These are phyloP conservation scores for Phytophthora fragariae DNA, from an alignment of 352 stramenopile genomes.

Conservation along the genomic window DNA sequence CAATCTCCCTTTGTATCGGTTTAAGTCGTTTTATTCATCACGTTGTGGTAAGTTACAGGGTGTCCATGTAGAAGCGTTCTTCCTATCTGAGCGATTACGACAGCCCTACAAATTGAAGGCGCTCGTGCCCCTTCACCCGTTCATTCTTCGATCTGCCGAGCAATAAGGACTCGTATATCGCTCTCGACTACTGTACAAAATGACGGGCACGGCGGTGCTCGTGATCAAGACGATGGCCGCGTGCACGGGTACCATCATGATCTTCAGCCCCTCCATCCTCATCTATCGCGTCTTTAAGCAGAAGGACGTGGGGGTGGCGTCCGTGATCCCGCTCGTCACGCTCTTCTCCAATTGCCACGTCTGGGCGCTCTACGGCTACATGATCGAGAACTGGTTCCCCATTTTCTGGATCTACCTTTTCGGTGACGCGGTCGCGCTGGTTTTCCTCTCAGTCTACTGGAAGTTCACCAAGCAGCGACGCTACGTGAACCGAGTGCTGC, in stretches of 20 bases:
- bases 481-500: constrained; percentile 32
- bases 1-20: not conserved
- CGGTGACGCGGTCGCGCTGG: constrained; percentile 36
- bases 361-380: constrained; percentile 46
- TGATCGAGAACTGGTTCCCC: constrained; percentile 51
- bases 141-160: constrained; percentile 27
- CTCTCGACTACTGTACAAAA: constrained; percentile 14
- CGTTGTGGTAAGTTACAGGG: constrained; percentile 12
- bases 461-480: constrained; percentile 32
- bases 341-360: constrained; percentile 58
- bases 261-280: constrained; percentile 52
- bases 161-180: not conserved
- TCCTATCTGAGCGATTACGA: constrained; percentile 34
- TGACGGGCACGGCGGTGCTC: constrained; percentile 30
- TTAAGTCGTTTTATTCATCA: constrained; percentile 11
- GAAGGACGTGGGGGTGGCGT: constrained; percentile 49
- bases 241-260: constrained; percentile 45
- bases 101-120: not conserved
- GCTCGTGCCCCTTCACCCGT: constrained; percentile 14
- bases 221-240: constrained; percentile 45
- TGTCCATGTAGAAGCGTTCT: constrained; percentile 15
- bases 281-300: constrained; percentile 46
- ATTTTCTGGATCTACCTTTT: constrained; percentile 52
- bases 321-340: constrained; percentile 60
- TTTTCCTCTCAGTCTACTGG: constrained; percentile 44